Evolutionary conservation across 495 filamentous ascomycete species (phyloP), one percentile per base, ranked within the genome.

Genomic region (Hypoxylon lienhwacheense): DNA sequence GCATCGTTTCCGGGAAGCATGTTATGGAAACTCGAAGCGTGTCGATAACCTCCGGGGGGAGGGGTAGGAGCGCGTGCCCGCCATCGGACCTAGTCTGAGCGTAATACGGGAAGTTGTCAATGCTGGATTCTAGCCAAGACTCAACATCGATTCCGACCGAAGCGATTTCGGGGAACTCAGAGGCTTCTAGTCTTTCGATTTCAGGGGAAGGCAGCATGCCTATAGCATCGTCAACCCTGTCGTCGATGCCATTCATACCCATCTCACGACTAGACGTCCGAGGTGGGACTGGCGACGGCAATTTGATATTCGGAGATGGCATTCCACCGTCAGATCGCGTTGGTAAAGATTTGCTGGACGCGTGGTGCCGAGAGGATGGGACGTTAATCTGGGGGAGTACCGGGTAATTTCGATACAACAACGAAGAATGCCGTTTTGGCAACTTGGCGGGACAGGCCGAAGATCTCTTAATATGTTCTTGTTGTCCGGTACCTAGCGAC

Each of bases 1-100:
- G 67, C 71, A 77, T 76, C 6, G 73, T 73, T 17, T 77, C 74
- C 3, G 74, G 74, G 31, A 77, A 77, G 43, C 70, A 73, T 6
- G 68, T 43, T 8, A 73, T 65, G 1, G 66, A 70, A 2, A 75
- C 62, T 31, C 68, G 60, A 12, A 77, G 66, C 1, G 66, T 73
- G 16, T 77, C 72, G 10, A 77, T 39, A 2, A 77, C 64, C 5
- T 75, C 66, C 2, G 68, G 64, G 0, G 74, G 73, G 0, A 75
- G 66, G 2, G 70, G 73, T 19, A 77, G 47, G 0, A 64, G 69
- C 2, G 53, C 33, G 4, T 55, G 58, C 8, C 47, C 51, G 25
- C 56, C 56, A 4, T 55, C 58, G 11, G 35, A 31, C 29, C 14
- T 46, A 16, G 47, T 48, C 20, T 47, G 58, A 24, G 58, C 51